Base-by-base conservation (phyloP, 2,329 filamentous ascomycete species). In the Arthrobotrys iridis region DNA sequence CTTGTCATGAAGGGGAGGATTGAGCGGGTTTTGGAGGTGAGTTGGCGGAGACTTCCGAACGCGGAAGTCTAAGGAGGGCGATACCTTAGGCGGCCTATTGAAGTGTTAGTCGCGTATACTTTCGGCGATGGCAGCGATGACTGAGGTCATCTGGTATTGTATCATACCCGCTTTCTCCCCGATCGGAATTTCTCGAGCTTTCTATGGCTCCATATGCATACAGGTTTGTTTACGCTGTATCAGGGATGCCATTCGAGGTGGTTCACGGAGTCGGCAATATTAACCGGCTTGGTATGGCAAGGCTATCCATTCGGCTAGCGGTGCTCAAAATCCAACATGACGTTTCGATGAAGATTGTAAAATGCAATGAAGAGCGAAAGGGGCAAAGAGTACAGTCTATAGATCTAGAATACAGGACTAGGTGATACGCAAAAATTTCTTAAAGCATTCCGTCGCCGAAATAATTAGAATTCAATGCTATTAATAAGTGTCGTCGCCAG, bases 41-140 rank as follows among this genome's bases (percentile, higher is more conserved):
- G n/a, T n/a, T n/a, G n/a, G n/a, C n/a, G n/a, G n/a, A n/a, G n/a
- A 30, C 33, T 30, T 43, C 60, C 60, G 60, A 33, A 33, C 40
- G 6, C 60, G 60, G 60, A 64, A 52, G 48, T 28, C 22, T 24
- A 30, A 24, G 1, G 2, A n/a, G 10, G 13, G 26, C 26, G 30
- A 55, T 55, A 7, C 60, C 60, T 43, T 43, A 18, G 30, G 22
- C 45, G n/a, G 35, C 22, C 18, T 52, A 8, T 35, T 24, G 30
- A 30, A 18, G 7, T 24, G 46, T 20, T 52, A 20, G n/a, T 20
- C 8, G 28, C n/a, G 28, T 33, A 20, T 4, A 20, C 2, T 52
- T 33, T 11, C 11, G 46, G 26, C 4, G 33, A 52, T 18, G 26
- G 46, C 8, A 35, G 10, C 7, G 20, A n/a, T 5, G 35, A 52